phyloP scores from a whole-genome alignment of 306 rosid genomes.

The Calophaca sinica region DNA sequence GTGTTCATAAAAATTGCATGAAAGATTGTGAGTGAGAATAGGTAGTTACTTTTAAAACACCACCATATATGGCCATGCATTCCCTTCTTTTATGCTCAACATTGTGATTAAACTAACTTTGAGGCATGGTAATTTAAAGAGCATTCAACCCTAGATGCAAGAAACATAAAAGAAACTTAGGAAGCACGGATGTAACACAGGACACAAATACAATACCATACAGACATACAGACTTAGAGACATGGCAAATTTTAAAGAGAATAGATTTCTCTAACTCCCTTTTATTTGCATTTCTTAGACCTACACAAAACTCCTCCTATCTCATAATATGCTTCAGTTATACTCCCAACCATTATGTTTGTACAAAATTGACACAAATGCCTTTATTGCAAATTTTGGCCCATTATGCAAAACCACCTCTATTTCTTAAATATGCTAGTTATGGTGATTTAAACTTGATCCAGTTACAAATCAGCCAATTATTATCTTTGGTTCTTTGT shows the following conservation, averaged over 20 bases:
- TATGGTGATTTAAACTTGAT: slow-evolving; percentile 16
- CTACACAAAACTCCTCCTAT: too few relatives aligned
- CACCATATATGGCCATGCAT: neutral
- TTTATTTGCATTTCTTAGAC: too few relatives aligned
- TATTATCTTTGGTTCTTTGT: slow-evolving; percentile 1
- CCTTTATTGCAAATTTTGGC: too few relatives aligned
- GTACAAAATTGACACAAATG: too few relatives aligned
- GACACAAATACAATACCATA: too few relatives aligned
- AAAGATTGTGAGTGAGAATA: neutral
- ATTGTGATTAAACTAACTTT: slow-evolving; percentile 9
- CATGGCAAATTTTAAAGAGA: too few relatives aligned
- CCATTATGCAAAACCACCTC: too few relatives aligned
- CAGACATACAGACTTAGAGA: too few relatives aligned
- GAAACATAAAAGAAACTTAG: neutral
- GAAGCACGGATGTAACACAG: neutral
- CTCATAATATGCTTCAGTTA: too few relatives aligned
- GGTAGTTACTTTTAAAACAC: slow-evolving; percentile 2
- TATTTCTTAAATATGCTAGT: neutral
- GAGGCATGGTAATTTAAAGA: slow-evolving; percentile 9
- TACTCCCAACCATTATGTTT: too few relatives aligned
- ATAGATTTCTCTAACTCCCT: too few relatives aligned
- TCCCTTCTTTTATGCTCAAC: neutral
- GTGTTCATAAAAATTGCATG: neutral
- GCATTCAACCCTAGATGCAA: neutral
- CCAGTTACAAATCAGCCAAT: neutral